Base-by-base conservation (phyloP, 306 rosid species). In the Urtica urens region DNA sequence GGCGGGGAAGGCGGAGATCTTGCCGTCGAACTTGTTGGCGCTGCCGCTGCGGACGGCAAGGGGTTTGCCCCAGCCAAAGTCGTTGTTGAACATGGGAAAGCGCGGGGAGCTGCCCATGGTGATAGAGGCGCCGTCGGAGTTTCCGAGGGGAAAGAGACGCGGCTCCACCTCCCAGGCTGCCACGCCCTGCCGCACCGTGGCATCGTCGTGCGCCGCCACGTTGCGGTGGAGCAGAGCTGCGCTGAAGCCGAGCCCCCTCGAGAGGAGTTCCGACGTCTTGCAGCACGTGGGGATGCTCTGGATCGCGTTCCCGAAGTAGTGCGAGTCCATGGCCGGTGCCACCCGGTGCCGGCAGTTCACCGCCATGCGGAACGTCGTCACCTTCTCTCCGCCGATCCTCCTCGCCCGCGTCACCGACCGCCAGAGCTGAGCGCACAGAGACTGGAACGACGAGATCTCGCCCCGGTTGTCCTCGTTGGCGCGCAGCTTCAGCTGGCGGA, bases 101-200 rank as follows among this genome's bases (percentile, higher is more conserved):
- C 96, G 76, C 45, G 96, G 96, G 1, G 96, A 82, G 40, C 94
- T 82, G 1, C 96, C 96, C 94, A 87, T 79, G 7, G 96, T 87
- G 19, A 87, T 75, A 25, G 73, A 66, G 0, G 96, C 96, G 1
- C 96, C 96, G 69, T 87, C 96, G 38, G 70, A 62, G 57, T 87
- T 87, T 12, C 96, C 96, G 0, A 87, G 68, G 0, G 96, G 96
- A 23, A 87, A 87, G 44, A 87, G 20, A 63, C 92, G 64, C 7
- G 96, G 96, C 3, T 63, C 62, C 12, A 41, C 63, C 64, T 82
- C 96, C 96, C 96, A 86, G 24, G 74, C 80, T 65, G 52, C 68
- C 17, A 87, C 53, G 16, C 96, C 87, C 39, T 72, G 70, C 2
- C 74, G 78, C 68, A 82, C 96, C 3, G 68, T 77, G 0, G 65